Evolutionary conservation across 2,329 filamentous ascomycete species (phyloP).

Genomic region (Fusarium sp.): DNA sequence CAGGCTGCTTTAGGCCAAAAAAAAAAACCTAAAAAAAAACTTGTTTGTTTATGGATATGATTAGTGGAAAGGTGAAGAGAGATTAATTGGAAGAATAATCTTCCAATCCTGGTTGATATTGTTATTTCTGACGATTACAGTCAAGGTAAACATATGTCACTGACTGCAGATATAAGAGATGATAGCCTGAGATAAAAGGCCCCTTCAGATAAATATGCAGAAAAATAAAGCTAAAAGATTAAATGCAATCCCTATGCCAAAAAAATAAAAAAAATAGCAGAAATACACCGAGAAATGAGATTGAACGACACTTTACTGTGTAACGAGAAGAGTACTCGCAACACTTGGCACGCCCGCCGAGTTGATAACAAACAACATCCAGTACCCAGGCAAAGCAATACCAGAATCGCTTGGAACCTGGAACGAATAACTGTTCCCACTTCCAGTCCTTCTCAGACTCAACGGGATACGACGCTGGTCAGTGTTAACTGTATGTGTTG

Average conservation of each 20-base stretch:
- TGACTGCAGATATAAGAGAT: background rate
- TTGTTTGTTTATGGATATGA: background rate
- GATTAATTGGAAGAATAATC: background rate
- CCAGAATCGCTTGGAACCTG: slow-evolving; percentile 22
- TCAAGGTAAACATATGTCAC: background rate
- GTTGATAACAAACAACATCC: slow-evolving; percentile 34
- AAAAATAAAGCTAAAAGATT: too few species aligned
- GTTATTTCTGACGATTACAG: background rate
- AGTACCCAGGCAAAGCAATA: slow-evolving; percentile 28
- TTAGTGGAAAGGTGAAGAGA: background rate
- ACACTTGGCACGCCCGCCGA: slow-evolving; percentile 29
- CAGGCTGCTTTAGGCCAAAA: too few species aligned
- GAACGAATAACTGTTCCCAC: slow-evolving; percentile 11
- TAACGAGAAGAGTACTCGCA: slow-evolving; percentile 1
- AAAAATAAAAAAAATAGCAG: background rate
- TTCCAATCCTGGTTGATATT: background rate
- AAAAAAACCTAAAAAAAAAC: too few species aligned
- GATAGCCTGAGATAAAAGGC: too few species aligned
- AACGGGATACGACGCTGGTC: slow-evolving; percentile 35
- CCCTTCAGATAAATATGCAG: rapidly evolving
- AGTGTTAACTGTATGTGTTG: slow-evolving; percentile 34
- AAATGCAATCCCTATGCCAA: too few species aligned
- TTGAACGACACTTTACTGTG: background rate
- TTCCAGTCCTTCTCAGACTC: background rate
- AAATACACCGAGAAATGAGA: background rate